phyloP scores from a whole-genome alignment of 1,139 yeast species.

The Magnusiomyces ingens region DNA sequence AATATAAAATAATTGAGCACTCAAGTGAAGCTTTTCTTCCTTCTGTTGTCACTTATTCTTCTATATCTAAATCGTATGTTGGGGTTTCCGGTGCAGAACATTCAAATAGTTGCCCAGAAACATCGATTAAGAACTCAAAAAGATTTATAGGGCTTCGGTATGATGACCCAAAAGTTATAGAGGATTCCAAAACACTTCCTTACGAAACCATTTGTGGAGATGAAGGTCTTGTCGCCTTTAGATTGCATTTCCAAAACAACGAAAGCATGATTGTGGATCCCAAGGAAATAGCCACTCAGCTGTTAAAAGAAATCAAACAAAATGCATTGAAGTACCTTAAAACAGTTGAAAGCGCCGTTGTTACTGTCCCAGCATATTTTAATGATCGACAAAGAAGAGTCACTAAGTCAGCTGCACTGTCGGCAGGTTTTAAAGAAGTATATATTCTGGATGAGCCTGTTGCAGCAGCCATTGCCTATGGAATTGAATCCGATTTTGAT shows the following conservation, averaged over 20 bases:
- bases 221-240: slow-evolving; percentile 75
- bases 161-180: slow-evolving; percentile 68
- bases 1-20: no score
- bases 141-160: slow-evolving; percentile 74
- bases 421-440: slow-evolving; percentile 89
- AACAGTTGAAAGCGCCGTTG: slow-evolving; percentile 88
- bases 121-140: slow-evolving; percentile 61
- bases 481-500: slow-evolving; percentile 28
- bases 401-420: slow-evolving; percentile 94
- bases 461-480: slow-evolving; percentile 97
- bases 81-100: slow-evolving; percentile 82
- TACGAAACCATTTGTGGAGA: slow-evolving; percentile 58
- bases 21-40: no score
- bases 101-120: slow-evolving; percentile 71
- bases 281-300: slow-evolving; percentile 89
- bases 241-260: slow-evolving; percentile 62
- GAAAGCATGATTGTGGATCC: slow-evolving; percentile 59
- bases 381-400: slow-evolving; percentile 99
- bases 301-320: slow-evolving; percentile 83
- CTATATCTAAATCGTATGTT: no score
- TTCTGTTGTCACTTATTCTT: no score
- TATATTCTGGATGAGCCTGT: slow-evolving; percentile 97
- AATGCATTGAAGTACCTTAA: slow-evolving; percentile 86
- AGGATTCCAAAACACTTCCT: slow-evolving; percentile 77
- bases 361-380: slow-evolving; percentile 95